Base-by-base conservation (phyloP, 2,329 filamentous ascomycete species). In the Exophiala dermatitidis region DNA sequence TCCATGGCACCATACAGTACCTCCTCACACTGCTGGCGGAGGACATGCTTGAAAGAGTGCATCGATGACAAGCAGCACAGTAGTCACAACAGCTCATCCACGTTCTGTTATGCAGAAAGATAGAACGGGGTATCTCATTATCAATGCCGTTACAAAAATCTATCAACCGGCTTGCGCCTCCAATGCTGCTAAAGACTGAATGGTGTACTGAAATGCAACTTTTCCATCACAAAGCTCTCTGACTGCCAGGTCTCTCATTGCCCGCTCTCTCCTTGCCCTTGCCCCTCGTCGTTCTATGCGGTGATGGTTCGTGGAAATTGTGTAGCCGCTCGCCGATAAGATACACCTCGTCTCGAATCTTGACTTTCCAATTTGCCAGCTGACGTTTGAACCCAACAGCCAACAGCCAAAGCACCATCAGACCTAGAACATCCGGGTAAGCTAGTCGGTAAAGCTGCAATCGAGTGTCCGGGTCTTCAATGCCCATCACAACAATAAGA, bases 341-440 rank as follows among this genome's bases (percentile, higher is more conserved):
- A 68, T 98, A 98, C 0, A 95, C 90, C 71, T 98, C 94, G 68
- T 98, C 94, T 37, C 89, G 78, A 44, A 98, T 89, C 53, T 85
- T 81, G 53, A 83, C 77, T 63, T 87, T 82, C 90, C 91, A 97
- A 19, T 81, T 74, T 44, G 80, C 79, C 48, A 93, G 78, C 48
- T 88, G 78, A 43, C 78, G 71, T 48, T 62, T 63, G 34, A 65
- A 53, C 5, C 42, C 47, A 26, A 52, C 9, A 4, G 49, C 29
- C 1, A 4, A 66, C 60, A 32, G 71, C 58, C 33, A 72, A 48
- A 53, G 68, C 66, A 41, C 64, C 51, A 1, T 73, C 65, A 79
- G 62, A 2, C 77, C 73, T 26, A 79, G 68, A 2, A 81, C 69
- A 1, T 77, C 76, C 31, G 93, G 93, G 68, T 93, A 98, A 9